These are phyloP conservation scores for Imleria badia DNA, from an alignment of 768 basidiomycete species.

Conservation along the genomic window DNA sequence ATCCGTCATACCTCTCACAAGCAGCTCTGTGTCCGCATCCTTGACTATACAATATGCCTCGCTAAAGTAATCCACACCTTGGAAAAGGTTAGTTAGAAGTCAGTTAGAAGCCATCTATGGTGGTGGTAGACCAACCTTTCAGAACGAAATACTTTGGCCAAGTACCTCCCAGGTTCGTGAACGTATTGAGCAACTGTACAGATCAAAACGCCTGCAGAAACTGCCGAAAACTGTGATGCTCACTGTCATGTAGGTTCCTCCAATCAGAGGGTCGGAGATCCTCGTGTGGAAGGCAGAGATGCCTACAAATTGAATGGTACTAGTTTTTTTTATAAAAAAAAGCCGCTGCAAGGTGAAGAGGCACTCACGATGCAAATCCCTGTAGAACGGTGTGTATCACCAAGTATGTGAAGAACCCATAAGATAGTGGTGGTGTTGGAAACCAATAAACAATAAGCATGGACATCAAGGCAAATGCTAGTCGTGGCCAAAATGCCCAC, in stretches of 20 bases:
- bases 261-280: slow-evolving; percentile 94
- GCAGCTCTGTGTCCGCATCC: slow-evolving; percentile 50
- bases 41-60: slow-evolving; percentile 80
- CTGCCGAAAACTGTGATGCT: slow-evolving; percentile 6
- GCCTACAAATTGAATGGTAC: slow-evolving; percentile 98
- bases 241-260: slow-evolving; percentile 99
- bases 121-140: slow-evolving; percentile 52
- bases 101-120: background rate
- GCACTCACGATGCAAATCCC: slow-evolving; percentile 78
- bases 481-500: slow-evolving; percentile 85
- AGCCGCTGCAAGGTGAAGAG: background rate
- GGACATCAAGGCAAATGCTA: slow-evolving; percentile 68
- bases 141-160: slow-evolving; percentile 97
- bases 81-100: slow-evolving; percentile 8
- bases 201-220: slow-evolving; percentile 6
- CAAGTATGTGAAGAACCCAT: slow-evolving; percentile 77
- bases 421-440: slow-evolving; percentile 71
- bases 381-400: slow-evolving; percentile 79
- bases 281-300: slow-evolving; percentile 99
- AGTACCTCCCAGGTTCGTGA: slow-evolving; percentile 95
- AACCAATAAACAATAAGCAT: slow-evolving; percentile 83
- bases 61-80: slow-evolving; percentile 86
- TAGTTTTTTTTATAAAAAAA: slow-evolving; percentile 28
- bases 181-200: slow-evolving; percentile 85
- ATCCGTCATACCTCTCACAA: slow-evolving; percentile 49